These are phyloP conservation scores for Epithele typhae DNA, from an alignment of 768 basidiomycete species.

Conservation along the genomic window DNA sequence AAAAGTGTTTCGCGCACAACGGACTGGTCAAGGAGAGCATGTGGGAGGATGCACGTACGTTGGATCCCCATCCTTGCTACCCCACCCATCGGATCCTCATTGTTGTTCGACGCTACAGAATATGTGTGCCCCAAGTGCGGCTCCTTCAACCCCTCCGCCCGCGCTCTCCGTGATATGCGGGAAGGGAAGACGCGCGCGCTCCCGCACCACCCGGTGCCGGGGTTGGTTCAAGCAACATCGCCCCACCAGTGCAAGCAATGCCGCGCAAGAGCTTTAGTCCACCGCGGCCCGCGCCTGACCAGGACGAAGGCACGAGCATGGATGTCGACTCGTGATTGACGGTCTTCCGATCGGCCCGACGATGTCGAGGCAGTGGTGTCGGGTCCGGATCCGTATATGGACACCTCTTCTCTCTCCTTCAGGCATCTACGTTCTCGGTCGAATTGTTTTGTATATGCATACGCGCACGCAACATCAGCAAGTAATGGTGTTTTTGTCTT, in stretches of 20 bases:
- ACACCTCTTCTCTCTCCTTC: no score
- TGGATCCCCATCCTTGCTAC: not conserved
- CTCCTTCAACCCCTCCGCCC: conserved; percentile 62
- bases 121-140: conserved; percentile 85
- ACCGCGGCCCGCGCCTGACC: not conserved
- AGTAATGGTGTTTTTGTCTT: no score
- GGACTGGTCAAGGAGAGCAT: conserved; percentile 79
- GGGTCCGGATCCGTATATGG: no score
- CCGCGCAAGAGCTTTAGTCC: no score
- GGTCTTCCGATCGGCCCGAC: no score
- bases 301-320: conserved; percentile 14
- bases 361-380: no score
- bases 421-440: no score
- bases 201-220: no score
- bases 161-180: conserved; percentile 19
- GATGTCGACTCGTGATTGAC: conserved; percentile 17
- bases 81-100: not conserved
- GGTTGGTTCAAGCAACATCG: no score
- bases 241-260: no score
- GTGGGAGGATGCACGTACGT: conserved; percentile 82
- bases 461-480: no score
- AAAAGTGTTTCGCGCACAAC: conserved; percentile 83
- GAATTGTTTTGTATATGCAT: no score
- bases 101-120: conserved; percentile 44
- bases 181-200: conserved; percentile 13